Conservation (phyloP, 805 yeast genomes). For the Metschnikowia bowlesiae region DNA sequence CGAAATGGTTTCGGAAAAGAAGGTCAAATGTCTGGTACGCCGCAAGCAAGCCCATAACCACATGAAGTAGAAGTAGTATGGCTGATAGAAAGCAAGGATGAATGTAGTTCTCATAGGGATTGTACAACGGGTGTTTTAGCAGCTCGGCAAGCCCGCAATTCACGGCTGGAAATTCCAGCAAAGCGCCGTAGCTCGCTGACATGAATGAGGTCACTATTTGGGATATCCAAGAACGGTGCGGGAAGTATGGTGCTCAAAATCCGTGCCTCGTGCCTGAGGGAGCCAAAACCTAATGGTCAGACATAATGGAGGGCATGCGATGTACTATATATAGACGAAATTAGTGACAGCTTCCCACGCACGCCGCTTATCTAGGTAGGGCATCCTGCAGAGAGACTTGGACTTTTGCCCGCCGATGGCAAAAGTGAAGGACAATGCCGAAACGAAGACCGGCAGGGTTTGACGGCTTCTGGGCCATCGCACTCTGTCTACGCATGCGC, state of each 20-base stretch:
- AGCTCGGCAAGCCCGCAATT: constrained; percentile 10
- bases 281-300: background rate
- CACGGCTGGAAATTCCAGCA: background rate
- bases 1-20: constrained; percentile 17
- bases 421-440: too few relatives aligned
- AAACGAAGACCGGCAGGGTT: too few relatives aligned
- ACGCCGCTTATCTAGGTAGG: background rate
- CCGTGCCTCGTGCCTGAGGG: background rate
- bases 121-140: constrained; percentile 20
- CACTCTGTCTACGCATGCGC: too few relatives aligned
- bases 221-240: too few relatives aligned
- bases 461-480: too few relatives aligned
- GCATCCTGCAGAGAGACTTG: background rate
- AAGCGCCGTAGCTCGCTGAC: background rate
- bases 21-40: constrained; percentile 16
- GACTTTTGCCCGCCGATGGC: too few relatives aligned
- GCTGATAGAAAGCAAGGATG: constrained; percentile 28
- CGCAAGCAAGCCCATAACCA: constrained; percentile 13
- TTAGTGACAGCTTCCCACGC: background rate
- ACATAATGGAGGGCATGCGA: background rate
- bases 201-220: background rate
- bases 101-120: constrained; percentile 21
- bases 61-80: constrained; percentile 9
- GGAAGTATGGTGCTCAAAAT: too few relatives aligned
- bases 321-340: background rate